These are phyloP conservation scores for Phytopythium chamaehyphon DNA, from an alignment of 352 stramenopile genomes.

Conservation along the genomic window DNA sequence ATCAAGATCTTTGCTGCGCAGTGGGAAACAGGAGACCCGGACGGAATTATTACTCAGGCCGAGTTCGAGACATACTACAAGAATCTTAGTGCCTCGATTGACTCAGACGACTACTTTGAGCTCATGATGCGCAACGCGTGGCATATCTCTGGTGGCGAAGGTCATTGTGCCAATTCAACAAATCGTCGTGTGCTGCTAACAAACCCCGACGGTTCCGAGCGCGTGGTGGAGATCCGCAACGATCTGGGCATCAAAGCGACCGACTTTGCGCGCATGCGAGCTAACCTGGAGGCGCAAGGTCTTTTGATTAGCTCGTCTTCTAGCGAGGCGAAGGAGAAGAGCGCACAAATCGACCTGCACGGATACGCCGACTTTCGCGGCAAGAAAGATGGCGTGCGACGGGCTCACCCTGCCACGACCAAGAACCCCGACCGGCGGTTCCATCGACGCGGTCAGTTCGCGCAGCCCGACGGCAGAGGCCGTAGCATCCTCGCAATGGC, in stretches of 20 bases:
- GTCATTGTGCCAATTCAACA: slow-evolving; percentile 55
- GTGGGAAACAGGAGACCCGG: slow-evolving; percentile 29
- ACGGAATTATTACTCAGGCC: slow-evolving; percentile 26
- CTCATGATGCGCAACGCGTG: slow-evolving; percentile 89
- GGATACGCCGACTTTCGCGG: not conserved
- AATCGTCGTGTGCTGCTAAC: slow-evolving; percentile 67
- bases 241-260: slow-evolving; percentile 33
- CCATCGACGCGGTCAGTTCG: slow-evolving; percentile 12
- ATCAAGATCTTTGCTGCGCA: slow-evolving; percentile 34
- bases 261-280: slow-evolving; percentile 21
- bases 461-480: not conserved
- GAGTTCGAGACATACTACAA: slow-evolving; percentile 85
- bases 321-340: slow-evolving; percentile 18
- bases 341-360: slow-evolving; percentile 1
- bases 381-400: not conserved
- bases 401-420: slow-evolving; percentile 3
- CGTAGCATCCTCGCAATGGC: slow-evolving; percentile 2
- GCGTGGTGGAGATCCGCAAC: slow-evolving; percentile 39
- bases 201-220: slow-evolving; percentile 40
- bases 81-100: slow-evolving; percentile 84
- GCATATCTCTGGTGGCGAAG: slow-evolving; percentile 66
- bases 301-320: slow-evolving; percentile 11
- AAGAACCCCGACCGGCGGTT: slow-evolving; percentile 14
- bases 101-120: slow-evolving; percentile 93
- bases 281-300: slow-evolving; percentile 44